Conservation (phyloP, 2,329 filamentous ascomycete species). For the Ascochyta koolunga region DNA sequence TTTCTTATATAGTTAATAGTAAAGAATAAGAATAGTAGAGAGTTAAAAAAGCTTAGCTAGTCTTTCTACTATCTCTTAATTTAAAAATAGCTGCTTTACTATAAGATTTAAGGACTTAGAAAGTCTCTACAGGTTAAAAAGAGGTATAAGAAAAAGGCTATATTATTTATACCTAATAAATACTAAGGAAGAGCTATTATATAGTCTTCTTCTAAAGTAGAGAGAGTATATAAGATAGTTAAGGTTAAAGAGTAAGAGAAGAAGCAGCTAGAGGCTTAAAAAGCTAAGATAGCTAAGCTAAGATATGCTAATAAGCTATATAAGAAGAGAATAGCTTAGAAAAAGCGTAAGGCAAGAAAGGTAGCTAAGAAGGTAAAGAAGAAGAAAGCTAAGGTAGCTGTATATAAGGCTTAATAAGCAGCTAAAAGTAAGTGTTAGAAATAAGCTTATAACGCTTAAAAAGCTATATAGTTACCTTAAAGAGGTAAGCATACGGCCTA, state of each 20-base stretch:
- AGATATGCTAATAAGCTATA: not conserved
- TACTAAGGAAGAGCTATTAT: not conserved
- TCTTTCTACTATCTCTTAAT: slow-evolving; percentile 7
- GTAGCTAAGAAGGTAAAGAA: too few relatives aligned
- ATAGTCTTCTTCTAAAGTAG: not conserved
- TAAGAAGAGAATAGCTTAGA: too few relatives aligned
- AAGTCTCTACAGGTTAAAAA: slow-evolving; percentile 2
- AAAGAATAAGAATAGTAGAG: not conserved
- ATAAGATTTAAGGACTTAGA: slow-evolving; percentile 3
- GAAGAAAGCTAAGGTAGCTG: too few relatives aligned
- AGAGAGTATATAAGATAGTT: not conserved
- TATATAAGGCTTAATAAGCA: too few relatives aligned
- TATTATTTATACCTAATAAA: too few relatives aligned
- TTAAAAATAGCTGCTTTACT: slow-evolving; percentile 9
- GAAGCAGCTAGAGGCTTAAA: not conserved
- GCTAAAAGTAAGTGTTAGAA: too few relatives aligned
- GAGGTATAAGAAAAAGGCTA: slow-evolving; percentile 35
- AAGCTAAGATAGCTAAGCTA: not conserved
- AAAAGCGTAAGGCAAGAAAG: too few relatives aligned
- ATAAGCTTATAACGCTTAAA: too few relatives aligned
- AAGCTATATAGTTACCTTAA: too few relatives aligned
- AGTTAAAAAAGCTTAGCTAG: too few relatives aligned
- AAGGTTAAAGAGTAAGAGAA: not conserved
- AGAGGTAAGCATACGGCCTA: too few relatives aligned
- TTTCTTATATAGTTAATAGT: not conserved